A percentile compares a stretch with the other conserved stretches of the same genome.
These are phyloP conservation scores for Phytophthora kernoviae DNA, from an alignment of 352 stramenopile species.

Conservation along the genomic window DNA sequence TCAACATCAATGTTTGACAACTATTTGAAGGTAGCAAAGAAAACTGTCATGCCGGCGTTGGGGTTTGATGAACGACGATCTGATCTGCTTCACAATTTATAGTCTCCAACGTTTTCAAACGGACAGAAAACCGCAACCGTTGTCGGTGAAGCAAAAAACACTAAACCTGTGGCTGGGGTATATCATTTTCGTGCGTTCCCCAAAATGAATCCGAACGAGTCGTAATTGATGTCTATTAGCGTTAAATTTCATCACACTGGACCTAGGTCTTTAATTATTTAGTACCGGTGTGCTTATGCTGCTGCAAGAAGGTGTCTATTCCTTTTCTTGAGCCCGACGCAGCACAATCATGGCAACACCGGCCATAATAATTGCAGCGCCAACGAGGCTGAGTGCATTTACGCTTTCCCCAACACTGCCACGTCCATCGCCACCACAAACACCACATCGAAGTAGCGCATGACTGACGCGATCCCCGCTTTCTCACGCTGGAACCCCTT, in stretches of 20 bases:
- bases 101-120: background rate
- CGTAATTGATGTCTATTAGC: too few species aligned
- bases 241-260: too few species aligned
- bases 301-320: background rate
- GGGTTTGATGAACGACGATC: too few species aligned
- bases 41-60: too few species aligned
- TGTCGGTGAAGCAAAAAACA: too few species aligned
- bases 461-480: conserved; percentile 40
- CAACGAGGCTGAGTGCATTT: conserved; percentile 31
- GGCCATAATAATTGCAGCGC: conserved; percentile 39
- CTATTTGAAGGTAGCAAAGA: background rate
- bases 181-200: too few species aligned
- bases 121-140: background rate
- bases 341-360: conserved; percentile 36
- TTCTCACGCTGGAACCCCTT: conserved; percentile 48
- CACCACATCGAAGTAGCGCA: conserved; percentile 50
- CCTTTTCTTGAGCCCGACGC: conserved; percentile 12
- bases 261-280: too few species aligned
- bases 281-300: background rate
- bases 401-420: conserved; percentile 30
- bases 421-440: conserved; percentile 48
- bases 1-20: background rate
- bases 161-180: too few species aligned
- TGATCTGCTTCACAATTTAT: background rate
- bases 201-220: too few species aligned